phyloP scores from a whole-genome alignment of 495 filamentous ascomycete genomes.

The Xylaria flabelliformis region DNA sequence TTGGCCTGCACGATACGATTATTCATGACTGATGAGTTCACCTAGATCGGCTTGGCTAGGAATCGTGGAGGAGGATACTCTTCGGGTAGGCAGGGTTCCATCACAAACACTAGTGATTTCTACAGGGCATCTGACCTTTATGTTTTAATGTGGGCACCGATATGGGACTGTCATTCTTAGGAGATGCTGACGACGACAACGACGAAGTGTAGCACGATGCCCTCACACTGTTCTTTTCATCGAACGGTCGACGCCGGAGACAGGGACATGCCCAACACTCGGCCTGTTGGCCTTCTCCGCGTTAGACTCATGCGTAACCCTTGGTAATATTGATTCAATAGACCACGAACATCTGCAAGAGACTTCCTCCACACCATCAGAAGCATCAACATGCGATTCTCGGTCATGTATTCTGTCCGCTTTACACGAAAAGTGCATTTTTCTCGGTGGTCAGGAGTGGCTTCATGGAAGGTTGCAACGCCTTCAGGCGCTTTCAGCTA shows the following conservation, averaged over 20 bases:
- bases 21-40: conserved; percentile 7
- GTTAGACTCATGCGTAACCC: conserved; percentile 20
- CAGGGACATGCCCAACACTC: conserved; percentile 5
- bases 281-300: conserved; percentile 6
- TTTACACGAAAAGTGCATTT: neutral
- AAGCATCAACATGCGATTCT: conserved; percentile 9
- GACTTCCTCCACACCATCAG: conserved; percentile 20
- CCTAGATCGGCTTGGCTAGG: conserved; percentile 1
- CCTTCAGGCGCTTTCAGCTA: conserved; percentile 2
- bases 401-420: neutral
- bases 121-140: conserved; percentile 7
- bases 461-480: conserved; percentile 12
- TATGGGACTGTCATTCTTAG: neutral
- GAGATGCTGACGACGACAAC: conserved; percentile 16
- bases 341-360: conserved; percentile 15
- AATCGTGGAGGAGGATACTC: neutral
- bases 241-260: conserved; percentile 1
- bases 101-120: conserved; percentile 4
- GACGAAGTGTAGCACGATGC: conserved; percentile 3
- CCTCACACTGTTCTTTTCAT: conserved; percentile 6
- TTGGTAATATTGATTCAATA: conserved; percentile 25
- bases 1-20: conserved; percentile 9
- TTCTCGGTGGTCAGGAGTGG: neutral
- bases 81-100: conserved; percentile 15
- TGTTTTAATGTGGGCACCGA: neutral